Base-by-base conservation (phyloP, 257 asterid species). In the Lavandula angustifolia region DNA sequence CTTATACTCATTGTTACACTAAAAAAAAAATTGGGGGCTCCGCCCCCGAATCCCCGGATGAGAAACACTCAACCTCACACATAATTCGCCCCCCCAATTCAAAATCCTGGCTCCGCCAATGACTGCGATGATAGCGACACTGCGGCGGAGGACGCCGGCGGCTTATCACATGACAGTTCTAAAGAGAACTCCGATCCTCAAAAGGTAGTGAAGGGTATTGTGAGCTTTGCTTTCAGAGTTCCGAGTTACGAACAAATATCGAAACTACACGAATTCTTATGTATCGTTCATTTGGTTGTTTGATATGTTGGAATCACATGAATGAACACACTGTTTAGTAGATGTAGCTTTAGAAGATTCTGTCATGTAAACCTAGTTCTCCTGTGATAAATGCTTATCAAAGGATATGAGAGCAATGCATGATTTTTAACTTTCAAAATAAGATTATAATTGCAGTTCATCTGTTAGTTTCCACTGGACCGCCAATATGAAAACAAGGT, bases 161-260 rank as follows among this genome's bases (percentile, higher is more conserved):
- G 79, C 52, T 66, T 61, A 52, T 67, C 79, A 11, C 74, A 55
- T 53, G 87, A 78, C 44, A 77, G 76, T 53, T 82, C 91, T 3
- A 85, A 89, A 67, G 96, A 89, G 64, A 86, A 82, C 76, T 56
- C 87, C 49, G 89, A 83, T 76, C 87, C 87, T 74, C 91, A 71
- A 9, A 81, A 80, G 96, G 97, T 87, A 60, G 16, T 41, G 18
- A 35, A 53, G 48, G 55, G 61, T 60, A 34, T 47, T 1, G 5
- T 7, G 60, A 32, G 16, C 38, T 57, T 42, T 53, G 9, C 16
- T 22, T 29, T 27, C 4, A 18, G 35, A 44, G 40, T 38, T 40
- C 13, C 3, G 60, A 22, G 27, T 63, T 32, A 10, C 58, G 69
- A n/a, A 37, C 1, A 65, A 11, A 43, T n/a, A 35, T 35, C 48